phyloP scores from a whole-genome alignment of 78 protist genomes.

The Creolimax fragrantissima region DNA sequence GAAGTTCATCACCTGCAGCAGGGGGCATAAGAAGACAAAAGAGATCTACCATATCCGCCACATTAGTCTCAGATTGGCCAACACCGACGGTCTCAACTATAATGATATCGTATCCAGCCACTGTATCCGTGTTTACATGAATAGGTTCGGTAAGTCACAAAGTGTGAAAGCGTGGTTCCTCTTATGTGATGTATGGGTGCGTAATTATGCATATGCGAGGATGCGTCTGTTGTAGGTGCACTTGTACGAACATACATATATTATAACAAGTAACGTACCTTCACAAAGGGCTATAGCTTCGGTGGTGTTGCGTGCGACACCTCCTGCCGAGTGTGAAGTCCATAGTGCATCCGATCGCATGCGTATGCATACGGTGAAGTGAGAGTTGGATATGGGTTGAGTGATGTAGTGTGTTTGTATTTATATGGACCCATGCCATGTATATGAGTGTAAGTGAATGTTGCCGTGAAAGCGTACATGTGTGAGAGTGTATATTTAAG shows the following conservation, averaged over 20 bases:
- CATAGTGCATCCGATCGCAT: too few species aligned
- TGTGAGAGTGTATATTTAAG: background rate
- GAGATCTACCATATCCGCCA: constrained; percentile 77
- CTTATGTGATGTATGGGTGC: background rate
- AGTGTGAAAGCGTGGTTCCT: background rate
- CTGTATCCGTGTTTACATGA: constrained; percentile 7
- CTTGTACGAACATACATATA: too few species aligned
- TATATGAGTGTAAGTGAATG: too few species aligned
- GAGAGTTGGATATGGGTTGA: too few species aligned
- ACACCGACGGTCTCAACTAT: constrained; percentile 97
- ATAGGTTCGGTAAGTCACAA: background rate
- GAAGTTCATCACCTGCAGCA: constrained; percentile 92
- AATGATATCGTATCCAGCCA: constrained; percentile 68
- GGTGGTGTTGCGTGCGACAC: constrained; percentile 61
- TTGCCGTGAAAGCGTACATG: background rate
- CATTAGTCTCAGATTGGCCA: constrained; percentile 85
- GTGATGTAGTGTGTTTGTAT: too few species aligned
- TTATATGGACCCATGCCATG: too few species aligned
- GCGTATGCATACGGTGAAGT: too few species aligned
- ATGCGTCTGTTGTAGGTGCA: too few species aligned
- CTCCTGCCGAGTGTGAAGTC: constrained; percentile 52
- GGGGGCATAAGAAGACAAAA: constrained; percentile 84
- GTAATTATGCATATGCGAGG: background rate
- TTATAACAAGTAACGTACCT: too few species aligned
- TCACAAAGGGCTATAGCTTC: constrained; percentile 83